Conservation (phyloP, 2,329 filamentous ascomycete genomes). For the Diplodia mutila region DNA sequence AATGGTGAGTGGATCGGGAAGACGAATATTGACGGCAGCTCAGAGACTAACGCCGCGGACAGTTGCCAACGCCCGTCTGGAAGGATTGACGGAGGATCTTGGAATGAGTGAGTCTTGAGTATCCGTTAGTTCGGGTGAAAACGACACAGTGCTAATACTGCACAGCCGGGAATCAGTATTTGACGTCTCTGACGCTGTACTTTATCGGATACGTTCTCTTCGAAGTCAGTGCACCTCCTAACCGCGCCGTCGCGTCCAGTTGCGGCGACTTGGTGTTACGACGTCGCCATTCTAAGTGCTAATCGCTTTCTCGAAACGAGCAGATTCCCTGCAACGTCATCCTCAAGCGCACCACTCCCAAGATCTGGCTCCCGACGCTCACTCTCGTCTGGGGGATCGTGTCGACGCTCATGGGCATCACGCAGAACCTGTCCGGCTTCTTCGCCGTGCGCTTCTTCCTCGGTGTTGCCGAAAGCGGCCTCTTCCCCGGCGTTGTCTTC, state of each 20-base stretch:
- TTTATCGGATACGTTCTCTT: slow-evolving; percentile 59
- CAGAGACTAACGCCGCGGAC: not conserved
- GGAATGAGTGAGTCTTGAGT: slow-evolving; percentile 33
- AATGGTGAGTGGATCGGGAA: slow-evolving; percentile 33
- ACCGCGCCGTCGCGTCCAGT: not conserved
- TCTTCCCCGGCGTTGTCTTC: slow-evolving; percentile 52
- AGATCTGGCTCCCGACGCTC: slow-evolving; percentile 50
- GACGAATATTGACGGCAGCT: not conserved
- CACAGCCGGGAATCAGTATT: slow-evolving; percentile 55
- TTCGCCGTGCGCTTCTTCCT: slow-evolving; percentile 52
- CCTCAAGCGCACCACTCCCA: slow-evolving; percentile 63
- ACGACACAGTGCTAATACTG: slow-evolving; percentile 29
- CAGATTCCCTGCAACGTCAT: slow-evolving; percentile 65
- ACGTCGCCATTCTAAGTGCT: no score
- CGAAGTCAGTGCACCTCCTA: slow-evolving; percentile 36
- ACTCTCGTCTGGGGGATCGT: slow-evolving; percentile 56
- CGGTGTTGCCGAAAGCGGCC: slow-evolving; percentile 41
- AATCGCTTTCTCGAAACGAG: not conserved
- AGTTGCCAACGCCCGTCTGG: slow-evolving; percentile 53
- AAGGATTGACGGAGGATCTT: slow-evolving; percentile 39
- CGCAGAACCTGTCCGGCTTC: slow-evolving; percentile 51
- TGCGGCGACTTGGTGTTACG: no score
- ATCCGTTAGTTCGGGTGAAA: not conserved
- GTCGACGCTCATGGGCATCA: slow-evolving; percentile 56
- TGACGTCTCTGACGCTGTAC: slow-evolving; percentile 68